Evolutionary conservation across 495 filamentous ascomycete genomes (phyloP), one percentile per base, ranked within the genome.

Genomic region (Xylaria flabelliformis): DNA sequence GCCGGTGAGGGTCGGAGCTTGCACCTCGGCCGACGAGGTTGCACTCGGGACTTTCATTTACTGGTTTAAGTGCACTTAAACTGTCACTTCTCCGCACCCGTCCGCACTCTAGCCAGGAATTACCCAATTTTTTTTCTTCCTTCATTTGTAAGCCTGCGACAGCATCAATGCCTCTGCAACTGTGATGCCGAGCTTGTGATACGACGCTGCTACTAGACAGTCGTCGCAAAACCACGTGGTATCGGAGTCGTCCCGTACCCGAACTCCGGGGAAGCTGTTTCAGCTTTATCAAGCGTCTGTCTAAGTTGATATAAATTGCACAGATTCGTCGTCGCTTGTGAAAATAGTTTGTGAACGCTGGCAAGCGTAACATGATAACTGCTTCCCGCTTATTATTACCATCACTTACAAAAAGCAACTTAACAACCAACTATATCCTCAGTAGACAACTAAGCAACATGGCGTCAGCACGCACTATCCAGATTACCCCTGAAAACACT

Each of bases 391-490:
- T 41, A 4, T 19, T 24, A 4, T 26, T 10, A 0, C 8, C 4
- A 66, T 51, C 29, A 34, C 17, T 53, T n/a, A 55, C 64, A 10
- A 67, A 34, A 67, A 21, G 44, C 46, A 55, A 0, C 15, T 55
- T 34, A 21, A 17, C 21, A 58, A 10, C 65, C 1, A 67, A 53
- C 7, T 6, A 7, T 7, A 44, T n/a, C 46, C 21, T 42, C 50
- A 19, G 21, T 58, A 68, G 36, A 68, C 65, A 32, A 5, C 15
- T 42, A 10, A 64, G 8, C 46, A 85, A 65, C 51, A 92, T 93
- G 91, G 91, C 91, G 3, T 90, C 91, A 0, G 81, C 91, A 50
- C 87, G 82, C 46, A 87, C 83, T n/a, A 85, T 95, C 64, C 77
- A 88, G 36, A 82, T 95, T 59, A 81, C 84, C 2, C 80, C 86